Evolutionary conservation across 1,139 yeast genomes (phyloP).

Genomic region (Blastobotrys proliferans): DNA sequence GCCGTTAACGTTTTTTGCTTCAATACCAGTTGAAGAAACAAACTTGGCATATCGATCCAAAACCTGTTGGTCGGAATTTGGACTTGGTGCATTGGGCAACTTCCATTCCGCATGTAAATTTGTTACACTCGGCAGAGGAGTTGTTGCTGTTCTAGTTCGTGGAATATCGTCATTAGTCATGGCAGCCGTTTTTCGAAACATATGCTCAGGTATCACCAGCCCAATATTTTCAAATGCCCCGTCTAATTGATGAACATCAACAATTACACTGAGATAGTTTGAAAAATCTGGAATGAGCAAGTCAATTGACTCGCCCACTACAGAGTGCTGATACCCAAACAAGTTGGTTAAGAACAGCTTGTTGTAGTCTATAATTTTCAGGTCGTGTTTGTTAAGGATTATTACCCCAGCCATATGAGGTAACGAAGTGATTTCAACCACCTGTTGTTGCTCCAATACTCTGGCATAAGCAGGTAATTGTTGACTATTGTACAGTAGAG

Average conservation of each 20-base stretch:
- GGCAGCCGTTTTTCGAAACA: conserved; percentile 58
- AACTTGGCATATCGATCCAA: conserved; percentile 19
- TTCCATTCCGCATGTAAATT: conserved; percentile 4
- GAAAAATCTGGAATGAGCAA: conserved; percentile 64
- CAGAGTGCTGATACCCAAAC: conserved; percentile 56
- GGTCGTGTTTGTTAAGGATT: conserved; percentile 52
- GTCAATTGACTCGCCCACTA: conserved; percentile 51
- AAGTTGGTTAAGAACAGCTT: conserved; percentile 72
- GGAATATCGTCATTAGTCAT: conserved; percentile 2
- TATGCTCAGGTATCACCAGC: conserved; percentile 82
- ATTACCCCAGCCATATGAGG: conserved; percentile 89
- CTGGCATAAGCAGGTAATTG: conserved; percentile 5
- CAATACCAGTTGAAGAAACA: conserved; percentile 45
- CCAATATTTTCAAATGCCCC: conserved; percentile 37
- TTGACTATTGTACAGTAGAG: background rate
- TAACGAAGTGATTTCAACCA: conserved; percentile 39
- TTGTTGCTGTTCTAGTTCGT: conserved; percentile 1
- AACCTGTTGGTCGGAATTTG: conserved; percentile 11
- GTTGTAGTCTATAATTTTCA: conserved; percentile 60
- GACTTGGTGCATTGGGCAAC: conserved; percentile 6
- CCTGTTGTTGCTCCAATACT: background rate
- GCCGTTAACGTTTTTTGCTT: conserved; percentile 71
- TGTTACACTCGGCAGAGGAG: conserved; percentile 6
- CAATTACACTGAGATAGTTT: conserved; percentile 48
- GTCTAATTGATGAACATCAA: conserved; percentile 25